Conservation (phyloP, 768 basidiomycete species). For the Floccularia luteovirens region DNA sequence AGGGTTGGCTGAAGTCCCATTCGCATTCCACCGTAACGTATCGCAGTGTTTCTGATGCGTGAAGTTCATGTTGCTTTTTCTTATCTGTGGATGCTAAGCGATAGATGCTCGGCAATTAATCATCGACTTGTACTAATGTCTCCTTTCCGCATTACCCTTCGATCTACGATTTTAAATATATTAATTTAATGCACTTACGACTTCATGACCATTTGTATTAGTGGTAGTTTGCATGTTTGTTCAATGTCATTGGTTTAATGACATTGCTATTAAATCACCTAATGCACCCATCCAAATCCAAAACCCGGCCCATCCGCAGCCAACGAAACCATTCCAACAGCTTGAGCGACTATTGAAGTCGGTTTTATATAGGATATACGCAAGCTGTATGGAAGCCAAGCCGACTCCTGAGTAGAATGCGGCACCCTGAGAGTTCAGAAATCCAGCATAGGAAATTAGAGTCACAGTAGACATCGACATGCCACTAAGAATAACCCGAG, state of each 20-base stretch:
- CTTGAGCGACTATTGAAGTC: conserved; percentile 70
- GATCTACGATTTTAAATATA: too few species aligned
- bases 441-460: conserved; percentile 71
- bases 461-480: conserved; percentile 72
- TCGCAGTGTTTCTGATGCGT: conserved; percentile 18
- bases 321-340: conserved; percentile 87
- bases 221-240: too few species aligned
- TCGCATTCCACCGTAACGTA: conserved; percentile 20
- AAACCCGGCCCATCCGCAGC: conserved; percentile 84
- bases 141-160: too few species aligned
- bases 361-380: conserved; percentile 65
- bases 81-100: too few species aligned
- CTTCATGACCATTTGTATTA: too few species aligned
- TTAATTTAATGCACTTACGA: too few species aligned
- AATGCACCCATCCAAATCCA: conserved; percentile 81
- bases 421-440: conserved; percentile 67
- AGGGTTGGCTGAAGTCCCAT: conserved; percentile 66
- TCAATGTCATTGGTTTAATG: too few species aligned
- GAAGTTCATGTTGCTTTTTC: conserved; percentile 10
- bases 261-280: conserved; percentile 50
- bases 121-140: too few species aligned
- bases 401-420: conserved; percentile 77
- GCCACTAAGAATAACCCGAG: conserved; percentile 66
- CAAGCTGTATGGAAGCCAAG: conserved; percentile 69
- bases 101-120: too few species aligned